phyloP scores from a whole-genome alignment of 257 asterid genomes.

The Galeopsis tetrahit region DNA sequence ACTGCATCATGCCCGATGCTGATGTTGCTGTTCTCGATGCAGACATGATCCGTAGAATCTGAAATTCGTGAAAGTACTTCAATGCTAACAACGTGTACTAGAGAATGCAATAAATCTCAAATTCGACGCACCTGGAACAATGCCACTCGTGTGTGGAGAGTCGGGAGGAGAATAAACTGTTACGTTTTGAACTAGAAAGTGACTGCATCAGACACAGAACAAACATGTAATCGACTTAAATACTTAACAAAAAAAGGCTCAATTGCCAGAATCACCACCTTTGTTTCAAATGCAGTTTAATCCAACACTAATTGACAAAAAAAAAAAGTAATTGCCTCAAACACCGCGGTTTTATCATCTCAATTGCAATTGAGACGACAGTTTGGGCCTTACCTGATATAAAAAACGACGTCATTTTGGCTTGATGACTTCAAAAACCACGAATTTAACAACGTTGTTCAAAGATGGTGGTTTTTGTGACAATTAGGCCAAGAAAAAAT shows the following conservation, averaged over 20 bases:
- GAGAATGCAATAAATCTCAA: not conserved
- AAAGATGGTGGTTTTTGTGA: not conserved
- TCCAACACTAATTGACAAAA: too few species aligned
- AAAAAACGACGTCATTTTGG: too few species aligned
- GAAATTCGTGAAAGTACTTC: conserved; percentile 23
- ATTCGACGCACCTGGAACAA: conserved; percentile 78
- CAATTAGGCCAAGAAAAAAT: not conserved
- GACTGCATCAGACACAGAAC: conserved; percentile 53
- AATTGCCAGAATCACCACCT: not conserved
- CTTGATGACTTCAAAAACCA: too few species aligned
- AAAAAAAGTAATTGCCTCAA: too few species aligned
- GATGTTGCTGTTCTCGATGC: conserved; percentile 87
- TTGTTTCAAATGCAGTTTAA: not conserved
- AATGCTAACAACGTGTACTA: not conserved
- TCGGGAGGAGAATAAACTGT: conserved; percentile 70
- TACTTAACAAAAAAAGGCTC: not conserved
- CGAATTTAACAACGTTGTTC: not conserved
- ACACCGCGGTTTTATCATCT: too few species aligned
- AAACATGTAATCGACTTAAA: not conserved
- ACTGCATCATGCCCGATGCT: conserved; percentile 76
- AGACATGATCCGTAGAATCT: conserved; percentile 86
- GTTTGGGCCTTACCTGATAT: too few species aligned
- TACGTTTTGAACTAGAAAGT: conserved; percentile 81
- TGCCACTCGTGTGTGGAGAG: conserved; percentile 80
- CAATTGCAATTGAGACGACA: too few species aligned